phyloP scores from a whole-genome alignment of 164 flowering plant genomes.

The Macadamia integrifolia region DNA sequence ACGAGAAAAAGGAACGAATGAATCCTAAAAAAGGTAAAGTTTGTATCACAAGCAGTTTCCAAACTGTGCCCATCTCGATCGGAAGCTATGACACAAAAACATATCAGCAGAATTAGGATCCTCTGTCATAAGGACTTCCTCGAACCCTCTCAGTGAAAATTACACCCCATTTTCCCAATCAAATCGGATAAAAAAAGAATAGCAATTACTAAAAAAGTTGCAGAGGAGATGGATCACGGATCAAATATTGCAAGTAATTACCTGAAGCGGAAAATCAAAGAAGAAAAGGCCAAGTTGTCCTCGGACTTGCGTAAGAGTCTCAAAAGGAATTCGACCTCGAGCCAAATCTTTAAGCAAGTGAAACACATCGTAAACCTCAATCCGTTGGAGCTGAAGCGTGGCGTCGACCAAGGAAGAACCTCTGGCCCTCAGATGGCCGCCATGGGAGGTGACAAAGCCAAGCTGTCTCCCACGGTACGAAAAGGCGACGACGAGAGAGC shows the following conservation, averaged over 20 bases:
- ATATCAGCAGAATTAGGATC: too few relatives aligned
- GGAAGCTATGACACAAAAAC: too few relatives aligned
- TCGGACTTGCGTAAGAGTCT: conserved; percentile 42
- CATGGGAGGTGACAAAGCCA: conserved; percentile 53
- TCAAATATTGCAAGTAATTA: conserved; percentile 10
- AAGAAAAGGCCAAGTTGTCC: conserved; percentile 59
- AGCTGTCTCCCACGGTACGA: conserved; percentile 61
- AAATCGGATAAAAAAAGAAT: neutral
- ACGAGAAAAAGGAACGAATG: too few relatives aligned
- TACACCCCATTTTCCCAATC: neutral
- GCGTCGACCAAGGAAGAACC: conserved; percentile 57
- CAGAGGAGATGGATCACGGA: neutral
- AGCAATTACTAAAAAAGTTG: neutral
- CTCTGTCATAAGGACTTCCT: too few relatives aligned
- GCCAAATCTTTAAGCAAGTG: conserved; percentile 67
- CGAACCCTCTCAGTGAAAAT: too few relatives aligned
- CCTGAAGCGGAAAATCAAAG: conserved; percentile 67
- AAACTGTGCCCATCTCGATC: too few relatives aligned
- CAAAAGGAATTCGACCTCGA: conserved; percentile 70
- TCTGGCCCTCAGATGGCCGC: conserved; percentile 46
- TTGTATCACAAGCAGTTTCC: too few relatives aligned
- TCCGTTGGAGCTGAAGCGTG: conserved; percentile 49
- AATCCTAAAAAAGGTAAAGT: too few relatives aligned
- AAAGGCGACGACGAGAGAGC: conserved; percentile 39
- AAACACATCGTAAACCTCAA: conserved; percentile 58